Conservation (phyloP, 495 filamentous ascomycete genomes). For the Xeromyces bisporus region DNA sequence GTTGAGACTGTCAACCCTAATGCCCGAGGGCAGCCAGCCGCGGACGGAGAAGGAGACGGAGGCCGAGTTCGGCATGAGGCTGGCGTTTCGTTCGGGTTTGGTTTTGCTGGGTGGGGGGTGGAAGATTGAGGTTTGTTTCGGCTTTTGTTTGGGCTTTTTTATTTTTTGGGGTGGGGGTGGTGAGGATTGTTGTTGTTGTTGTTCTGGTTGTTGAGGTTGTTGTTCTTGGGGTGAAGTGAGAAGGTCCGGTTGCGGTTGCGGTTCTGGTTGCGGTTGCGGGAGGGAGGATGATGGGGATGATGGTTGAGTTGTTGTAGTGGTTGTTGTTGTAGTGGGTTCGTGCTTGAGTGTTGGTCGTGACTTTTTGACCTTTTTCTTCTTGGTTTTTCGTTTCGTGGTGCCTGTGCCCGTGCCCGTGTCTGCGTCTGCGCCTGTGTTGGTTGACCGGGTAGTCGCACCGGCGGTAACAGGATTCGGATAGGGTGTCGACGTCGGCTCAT, state of each 20-base stretch:
- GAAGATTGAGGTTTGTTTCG: slow-evolving; percentile 15
- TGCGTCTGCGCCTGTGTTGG: too few species aligned
- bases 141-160: too few species aligned
- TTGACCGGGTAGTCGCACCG: too few species aligned
- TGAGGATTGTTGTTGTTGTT: slow-evolving; percentile 3
- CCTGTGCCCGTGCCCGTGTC: slow-evolving; percentile 9
- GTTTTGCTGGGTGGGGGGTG: slow-evolving; percentile 19
- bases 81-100: slow-evolving; percentile 52
- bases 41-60: slow-evolving; percentile 79
- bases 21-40: slow-evolving; percentile 88
- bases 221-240: too few species aligned
- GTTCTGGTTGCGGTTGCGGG: neutral
- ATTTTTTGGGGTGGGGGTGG: too few species aligned
- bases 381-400: slow-evolving; percentile 25
- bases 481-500: slow-evolving; percentile 22
- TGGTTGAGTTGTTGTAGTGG: slow-evolving; percentile 12
- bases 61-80: slow-evolving; percentile 80
- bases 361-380: slow-evolving; percentile 27
- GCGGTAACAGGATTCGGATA: slow-evolving; percentile 21
- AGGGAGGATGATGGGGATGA: slow-evolving; percentile 2
- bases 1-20: slow-evolving; percentile 77
- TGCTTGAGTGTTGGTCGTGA: slow-evolving; percentile 3
- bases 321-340: slow-evolving; percentile 19
- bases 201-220: too few species aligned
- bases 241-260: too few species aligned